phyloP scores from a whole-genome alignment of 75 land plant species.

The Pinus albicaulis region DNA sequence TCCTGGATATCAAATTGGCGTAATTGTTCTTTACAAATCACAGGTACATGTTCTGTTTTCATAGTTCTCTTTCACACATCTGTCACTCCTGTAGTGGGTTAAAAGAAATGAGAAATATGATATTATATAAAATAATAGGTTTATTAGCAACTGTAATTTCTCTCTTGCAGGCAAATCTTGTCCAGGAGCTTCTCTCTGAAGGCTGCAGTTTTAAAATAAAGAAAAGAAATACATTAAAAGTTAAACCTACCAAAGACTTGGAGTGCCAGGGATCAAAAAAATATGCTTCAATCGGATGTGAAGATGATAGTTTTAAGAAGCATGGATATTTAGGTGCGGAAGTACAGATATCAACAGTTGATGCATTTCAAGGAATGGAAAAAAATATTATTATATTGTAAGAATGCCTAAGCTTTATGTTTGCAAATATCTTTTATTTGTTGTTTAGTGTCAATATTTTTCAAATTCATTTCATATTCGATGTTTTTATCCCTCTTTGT shows the following conservation, averaged over 20 bases:
- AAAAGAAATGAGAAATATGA: background rate
- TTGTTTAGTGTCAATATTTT: background rate
- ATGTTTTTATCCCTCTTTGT: background rate
- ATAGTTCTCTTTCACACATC: background rate
- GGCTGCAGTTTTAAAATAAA: background rate
- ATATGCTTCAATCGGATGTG: background rate
- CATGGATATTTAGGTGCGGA: conserved; percentile 9
- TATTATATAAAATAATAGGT: background rate
- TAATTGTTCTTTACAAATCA: conserved; percentile 31
- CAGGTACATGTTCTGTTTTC: conserved; percentile 15
- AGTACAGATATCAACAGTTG: conserved; percentile 30
- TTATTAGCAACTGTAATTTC: background rate
- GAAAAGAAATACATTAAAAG: background rate
- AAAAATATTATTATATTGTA: conserved; percentile 30
- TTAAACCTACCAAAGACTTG: background rate
- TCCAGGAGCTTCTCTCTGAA: conserved; percentile 20
- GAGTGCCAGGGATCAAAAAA: background rate
- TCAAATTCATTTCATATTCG: background rate
- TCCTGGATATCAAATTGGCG: conserved; percentile 20
- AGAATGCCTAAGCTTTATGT: conserved; percentile 4
- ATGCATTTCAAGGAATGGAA: conserved; percentile 38
- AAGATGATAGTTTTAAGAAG: background rate
- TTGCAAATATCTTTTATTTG: background rate
- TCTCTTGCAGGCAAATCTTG: conserved; percentile 14
- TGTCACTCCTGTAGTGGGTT: background rate